Base-by-base conservation (phyloP, 1,284 basidiomycete genomes). In the Malassezia yamatoensis region DNA sequence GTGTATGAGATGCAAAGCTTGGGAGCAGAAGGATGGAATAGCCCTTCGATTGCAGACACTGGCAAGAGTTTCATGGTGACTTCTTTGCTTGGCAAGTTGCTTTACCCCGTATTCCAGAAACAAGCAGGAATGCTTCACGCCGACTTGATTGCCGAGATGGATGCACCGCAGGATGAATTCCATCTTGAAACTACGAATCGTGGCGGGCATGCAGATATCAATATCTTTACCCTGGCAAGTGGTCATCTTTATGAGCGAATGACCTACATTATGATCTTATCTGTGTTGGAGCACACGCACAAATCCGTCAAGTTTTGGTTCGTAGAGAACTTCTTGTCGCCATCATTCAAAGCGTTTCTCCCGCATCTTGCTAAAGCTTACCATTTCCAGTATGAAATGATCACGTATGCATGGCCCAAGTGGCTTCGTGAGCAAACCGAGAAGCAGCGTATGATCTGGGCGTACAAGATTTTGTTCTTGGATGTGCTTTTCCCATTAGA, bases 271-370 rank as follows among this genome's bases (percentile, higher is more conserved):
- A 98, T 98, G 93, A 88, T 96, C 58, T 80, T 96, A 37, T 91
- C 88, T 3, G 94, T 98, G 21, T 80, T 98, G 65, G 83, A 85
- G 53, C 91, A 98, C 72, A 98, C 93, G 3, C 83, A 90, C 34
- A 86, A 84, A 67, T 85, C 82, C 21, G 90, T 96, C 76, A 98
- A 98, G 75, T 98, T 98, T 77, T 98, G 93, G 93, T 96, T 98
- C 77, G 96, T 98, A 64, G 88, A 96, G 72, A 98, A 98, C 77
- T 98, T 96, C 81, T 80, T 98, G 20, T 96, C 93, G 0, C 93
- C 93, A 0, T 89, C 90, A 0, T 98, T 98, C 82, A 80, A 96
- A 58, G 88, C 89, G 81, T 94, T 96, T 76, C 87, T 96, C 51
- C 93, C 93, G 0, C 86, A 90, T 67, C 82, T 94, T 63, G 88